These are phyloP conservation scores for Mychonastes homosphaera DNA, from an alignment of 139 green algal genomes.

Conservation along the genomic window DNA sequence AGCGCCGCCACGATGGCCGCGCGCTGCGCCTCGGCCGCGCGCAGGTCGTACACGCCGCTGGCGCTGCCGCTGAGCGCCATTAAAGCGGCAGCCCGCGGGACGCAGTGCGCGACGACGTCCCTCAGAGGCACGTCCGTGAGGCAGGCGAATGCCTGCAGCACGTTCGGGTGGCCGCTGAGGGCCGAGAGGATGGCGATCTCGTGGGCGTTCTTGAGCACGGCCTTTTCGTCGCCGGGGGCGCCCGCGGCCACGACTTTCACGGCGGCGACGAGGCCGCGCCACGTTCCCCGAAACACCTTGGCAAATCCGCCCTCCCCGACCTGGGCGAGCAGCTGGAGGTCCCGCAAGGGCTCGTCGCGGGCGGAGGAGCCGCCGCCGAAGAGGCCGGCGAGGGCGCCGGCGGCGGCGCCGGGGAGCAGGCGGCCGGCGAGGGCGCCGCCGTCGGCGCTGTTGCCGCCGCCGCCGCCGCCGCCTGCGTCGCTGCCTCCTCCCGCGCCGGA, in stretches of 20 bases:
- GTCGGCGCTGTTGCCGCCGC: too few relatives aligned
- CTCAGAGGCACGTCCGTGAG: conserved; percentile 41
- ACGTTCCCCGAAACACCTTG: conserved; percentile 44
- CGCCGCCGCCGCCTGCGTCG: too few relatives aligned
- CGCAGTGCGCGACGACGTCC: conserved; percentile 25
- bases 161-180: conserved; percentile 41
- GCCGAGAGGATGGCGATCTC: conserved; percentile 46
- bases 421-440: too few relatives aligned
- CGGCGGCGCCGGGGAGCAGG: too few relatives aligned
- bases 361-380: background rate
- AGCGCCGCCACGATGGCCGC: conserved; percentile 1
- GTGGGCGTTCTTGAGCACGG: conserved; percentile 48
- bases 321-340: conserved; percentile 18
- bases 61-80: background rate
- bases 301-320: conserved; percentile 51
- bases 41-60: background rate
- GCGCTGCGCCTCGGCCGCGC: conserved; percentile 3
- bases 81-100: background rate
- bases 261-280: conserved; percentile 17
- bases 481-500: too few relatives aligned
- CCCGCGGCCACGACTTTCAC: conserved; percentile 37
- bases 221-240: conserved; percentile 41
- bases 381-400: too few relatives aligned
- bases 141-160: conserved; percentile 44
- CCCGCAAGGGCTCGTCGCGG: conserved; percentile 1